A percentile compares a stretch with the other conserved stretches of the same genome.
phyloP scores from a whole-genome alignment of 2,329 filamentous ascomycete genomes.

The Samsoniella hepiali region DNA sequence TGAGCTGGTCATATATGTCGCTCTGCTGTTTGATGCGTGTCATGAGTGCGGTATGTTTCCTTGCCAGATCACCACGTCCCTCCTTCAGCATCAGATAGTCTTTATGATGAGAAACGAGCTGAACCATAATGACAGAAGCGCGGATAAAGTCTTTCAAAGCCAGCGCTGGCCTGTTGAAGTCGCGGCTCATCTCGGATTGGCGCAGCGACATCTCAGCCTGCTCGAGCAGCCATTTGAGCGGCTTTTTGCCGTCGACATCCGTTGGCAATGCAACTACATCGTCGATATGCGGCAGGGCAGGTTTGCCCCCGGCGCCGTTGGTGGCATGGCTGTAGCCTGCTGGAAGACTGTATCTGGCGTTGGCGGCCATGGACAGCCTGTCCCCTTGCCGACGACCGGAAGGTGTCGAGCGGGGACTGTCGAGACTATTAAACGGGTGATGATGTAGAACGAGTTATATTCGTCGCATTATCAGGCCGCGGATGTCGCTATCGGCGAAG shows the following conservation, averaged over 20 bases:
- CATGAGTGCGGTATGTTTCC: conserved; percentile 49
- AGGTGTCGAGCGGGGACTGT: conserved; percentile 10
- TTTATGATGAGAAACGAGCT: conserved; percentile 71
- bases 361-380: conserved; percentile 31
- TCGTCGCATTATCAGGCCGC: neutral
- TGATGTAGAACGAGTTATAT: neutral
- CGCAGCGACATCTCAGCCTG: conserved; percentile 51
- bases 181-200: conserved; percentile 59
- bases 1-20: conserved; percentile 54
- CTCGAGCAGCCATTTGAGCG: conserved; percentile 52
- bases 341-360: conserved; percentile 31
- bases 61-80: conserved; percentile 47
- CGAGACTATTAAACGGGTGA: neutral
- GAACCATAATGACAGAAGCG: conserved; percentile 73
- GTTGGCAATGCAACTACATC: conserved; percentile 47
- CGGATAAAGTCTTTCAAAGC: conserved; percentile 83
- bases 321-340: conserved; percentile 24
- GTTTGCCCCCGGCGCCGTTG: conserved; percentile 22
- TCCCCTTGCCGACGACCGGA: conserved; percentile 24
- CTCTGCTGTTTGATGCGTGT: conserved; percentile 48
- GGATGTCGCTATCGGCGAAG: neutral
- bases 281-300: conserved; percentile 50
- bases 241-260: conserved; percentile 47
- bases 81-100: conserved; percentile 66
- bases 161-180: conserved; percentile 64